A percentile compares a stretch with the other conserved stretches of the same genome.
These are phyloP conservation scores for Myxozyma sirexii DNA, from an alignment of 805 yeast species.

Conservation along the genomic window DNA sequence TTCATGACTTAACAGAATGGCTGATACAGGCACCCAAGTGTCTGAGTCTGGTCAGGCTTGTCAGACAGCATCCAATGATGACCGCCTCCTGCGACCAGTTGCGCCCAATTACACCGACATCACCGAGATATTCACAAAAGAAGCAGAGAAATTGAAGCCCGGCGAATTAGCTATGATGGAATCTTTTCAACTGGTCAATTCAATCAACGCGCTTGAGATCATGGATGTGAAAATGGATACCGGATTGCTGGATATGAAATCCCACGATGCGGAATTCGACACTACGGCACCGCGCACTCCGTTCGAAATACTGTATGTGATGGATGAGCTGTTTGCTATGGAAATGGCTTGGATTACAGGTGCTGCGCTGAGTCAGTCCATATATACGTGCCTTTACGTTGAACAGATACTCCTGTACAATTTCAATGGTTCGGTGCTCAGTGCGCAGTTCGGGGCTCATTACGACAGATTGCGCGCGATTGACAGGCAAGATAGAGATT, in stretches of 20 bases:
- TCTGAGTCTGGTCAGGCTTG: background rate
- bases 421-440: constrained; percentile 20
- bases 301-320: constrained; percentile 52
- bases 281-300: constrained; percentile 46
- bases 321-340: constrained; percentile 56
- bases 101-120: constrained; percentile 25
- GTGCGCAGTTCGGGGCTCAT: constrained; percentile 22
- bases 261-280: constrained; percentile 50
- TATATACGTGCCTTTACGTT: constrained; percentile 73
- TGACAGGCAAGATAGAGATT: constrained; percentile 1
- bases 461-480: background rate
- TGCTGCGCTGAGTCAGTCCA: constrained; percentile 72
- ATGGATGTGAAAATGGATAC: constrained; percentile 76
- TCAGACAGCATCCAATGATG: background rate
- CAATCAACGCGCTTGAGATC: constrained; percentile 82
- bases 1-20: background rate
- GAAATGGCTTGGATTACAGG: constrained; percentile 77
- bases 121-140: constrained; percentile 22
- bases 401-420: constrained; percentile 54
- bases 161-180: constrained; percentile 63
- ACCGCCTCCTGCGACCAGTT: constrained; percentile 1
- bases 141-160: constrained; percentile 43
- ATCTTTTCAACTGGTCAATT: constrained; percentile 70
- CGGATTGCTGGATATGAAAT: constrained; percentile 55
- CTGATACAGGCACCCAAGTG: background rate